phyloP scores from a whole-genome alignment of 495 filamentous ascomycete species.

The Penicillium atrosanguineum region DNA sequence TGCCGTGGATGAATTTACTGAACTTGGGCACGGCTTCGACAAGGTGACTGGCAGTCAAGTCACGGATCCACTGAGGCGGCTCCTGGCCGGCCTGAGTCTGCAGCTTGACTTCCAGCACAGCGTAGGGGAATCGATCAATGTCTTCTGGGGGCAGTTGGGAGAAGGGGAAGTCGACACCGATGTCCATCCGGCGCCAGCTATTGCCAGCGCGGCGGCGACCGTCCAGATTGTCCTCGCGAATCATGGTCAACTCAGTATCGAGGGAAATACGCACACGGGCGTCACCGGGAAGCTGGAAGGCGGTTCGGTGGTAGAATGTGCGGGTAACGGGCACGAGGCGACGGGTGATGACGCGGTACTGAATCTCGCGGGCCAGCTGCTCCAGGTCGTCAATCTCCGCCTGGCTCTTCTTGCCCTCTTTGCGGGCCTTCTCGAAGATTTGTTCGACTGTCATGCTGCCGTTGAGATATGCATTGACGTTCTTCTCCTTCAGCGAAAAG shows the following conservation, averaged over 20 bases:
- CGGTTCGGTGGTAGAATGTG: slow-evolving; percentile 96
- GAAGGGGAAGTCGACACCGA: slow-evolving; percentile 95
- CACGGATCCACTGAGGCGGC: slow-evolving; percentile 92
- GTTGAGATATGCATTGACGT: slow-evolving; percentile 83
- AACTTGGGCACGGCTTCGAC: slow-evolving; percentile 99
- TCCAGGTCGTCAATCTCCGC: slow-evolving; percentile 89
- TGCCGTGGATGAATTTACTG: slow-evolving; percentile 98
- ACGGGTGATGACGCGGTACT: slow-evolving; percentile 85
- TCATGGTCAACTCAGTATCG: slow-evolving; percentile 93
- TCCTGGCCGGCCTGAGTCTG: slow-evolving; percentile 97
- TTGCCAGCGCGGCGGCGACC: slow-evolving; percentile 70
- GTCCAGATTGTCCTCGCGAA: slow-evolving; percentile 92
- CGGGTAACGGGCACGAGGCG: slow-evolving; percentile 81
- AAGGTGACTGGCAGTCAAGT: slow-evolving; percentile 86
- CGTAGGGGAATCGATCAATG: slow-evolving; percentile 90
- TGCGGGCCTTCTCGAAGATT: slow-evolving; percentile 91
- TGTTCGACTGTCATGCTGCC: slow-evolving; percentile 78
- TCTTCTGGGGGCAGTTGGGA: slow-evolving; percentile 81
- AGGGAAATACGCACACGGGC: slow-evolving; percentile 95
- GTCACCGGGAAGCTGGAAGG: slow-evolving; percentile 96
- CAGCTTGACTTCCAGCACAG: slow-evolving; percentile 94
- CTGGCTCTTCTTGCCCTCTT: slow-evolving; percentile 87
- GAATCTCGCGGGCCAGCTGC: slow-evolving; percentile 84
- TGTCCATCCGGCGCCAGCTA: slow-evolving; percentile 97
- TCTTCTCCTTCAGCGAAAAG: slow-evolving; percentile 93